A percentile compares a stretch with the other conserved stretches of the same genome.
These are phyloP conservation scores for Gaeumannomyces tritici DNA, from an alignment of 2,329 filamentous ascomycete genomes.

Conservation along the genomic window DNA sequence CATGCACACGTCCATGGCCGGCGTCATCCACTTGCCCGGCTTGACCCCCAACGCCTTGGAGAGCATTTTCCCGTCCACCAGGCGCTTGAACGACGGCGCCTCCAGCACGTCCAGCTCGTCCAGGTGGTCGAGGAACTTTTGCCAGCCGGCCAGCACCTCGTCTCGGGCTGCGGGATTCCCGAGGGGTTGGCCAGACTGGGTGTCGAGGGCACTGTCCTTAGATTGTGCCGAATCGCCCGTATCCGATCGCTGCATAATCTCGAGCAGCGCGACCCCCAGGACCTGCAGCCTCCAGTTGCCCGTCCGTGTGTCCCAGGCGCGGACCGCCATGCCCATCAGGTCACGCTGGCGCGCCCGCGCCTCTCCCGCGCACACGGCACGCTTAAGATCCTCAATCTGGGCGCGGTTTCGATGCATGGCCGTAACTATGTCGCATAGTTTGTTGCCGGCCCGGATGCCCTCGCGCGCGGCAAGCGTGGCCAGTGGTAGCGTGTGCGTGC, in stretches of 20 bases:
- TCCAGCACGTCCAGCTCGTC: conserved; percentile 45
- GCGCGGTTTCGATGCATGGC: conserved; percentile 11
- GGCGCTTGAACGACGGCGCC: conserved; percentile 45
- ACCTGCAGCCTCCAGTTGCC: conserved; percentile 64
- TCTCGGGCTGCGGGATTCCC: conserved; percentile 19
- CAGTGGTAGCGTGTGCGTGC: conserved; percentile 46
- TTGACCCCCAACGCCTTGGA: conserved; percentile 57
- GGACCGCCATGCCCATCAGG: conserved; percentile 63
- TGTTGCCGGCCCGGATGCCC: conserved; percentile 73
- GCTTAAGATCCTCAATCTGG: conserved; percentile 30
- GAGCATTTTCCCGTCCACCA: conserved; percentile 69
- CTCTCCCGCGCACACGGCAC: conserved; percentile 32
- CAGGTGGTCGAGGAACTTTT: conserved; percentile 45
- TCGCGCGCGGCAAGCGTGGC: conserved; percentile 60
- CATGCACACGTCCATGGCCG: conserved; percentile 69
- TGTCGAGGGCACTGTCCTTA: conserved; percentile 2
- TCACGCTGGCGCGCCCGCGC: conserved; percentile 45
- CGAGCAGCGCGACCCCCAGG: conserved; percentile 56
- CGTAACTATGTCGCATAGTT: conserved; percentile 54
- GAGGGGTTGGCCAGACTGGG: not conserved
- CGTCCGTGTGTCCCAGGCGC: conserved; percentile 54
- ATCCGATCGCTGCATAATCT: conserved; percentile 35
- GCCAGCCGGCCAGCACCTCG: conserved; percentile 40
- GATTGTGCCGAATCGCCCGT: conserved; percentile 3
- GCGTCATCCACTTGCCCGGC: conserved; percentile 76